Base-by-base conservation (phyloP, 1,139 yeast species). In the Yamadazyma sp. region DNA sequence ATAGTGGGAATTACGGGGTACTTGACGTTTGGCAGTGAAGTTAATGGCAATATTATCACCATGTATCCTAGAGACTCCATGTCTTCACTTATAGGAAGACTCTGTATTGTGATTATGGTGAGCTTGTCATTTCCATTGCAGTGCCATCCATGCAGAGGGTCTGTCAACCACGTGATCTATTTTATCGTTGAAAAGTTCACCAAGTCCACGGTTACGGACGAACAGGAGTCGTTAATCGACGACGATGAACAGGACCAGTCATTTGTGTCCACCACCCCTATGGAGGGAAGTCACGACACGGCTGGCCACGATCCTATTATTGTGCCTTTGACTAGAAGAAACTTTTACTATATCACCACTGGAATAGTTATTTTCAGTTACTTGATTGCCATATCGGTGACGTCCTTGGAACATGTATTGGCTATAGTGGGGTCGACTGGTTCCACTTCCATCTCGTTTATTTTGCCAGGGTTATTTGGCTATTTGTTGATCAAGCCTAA, bases 401-500 rank as follows among this genome's bases (percentile, higher is more conserved):
- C 76, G 1, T 87, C 96, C 0, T 73, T 90, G 48, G 97, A 89
- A 36, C 82, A 80, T 41, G 95, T 92, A 27, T 70, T 90, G 45
- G 95, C 96, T 4, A 80, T 90, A 61, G 97, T 90, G 5, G 97
- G 97, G 2, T 84, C 96, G 2, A 90, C 97, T 0, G 97, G 97
- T 0, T 87, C 96, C 2, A 89, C 97, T 0, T 83, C 96, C 11
- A 90, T 90, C 42, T 86, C 96, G 12, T 90, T 90, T 58, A 89
- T 90, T 37, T 72, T 90, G 40, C 97, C 97, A 0, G 97, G 97
- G 0, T 67, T 89, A 26, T 90, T 90, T 61, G 96, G 95, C 10
- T 88, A 74, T 62, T 74, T 78, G 50, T 70, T 89, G 47, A 76
- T 84, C 47, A 61, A 63, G 51, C 68, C 82, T 29, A 56, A 64